Conservation (phyloP, 306 rosid genomes). For the Lathyrus sativus region DNA sequence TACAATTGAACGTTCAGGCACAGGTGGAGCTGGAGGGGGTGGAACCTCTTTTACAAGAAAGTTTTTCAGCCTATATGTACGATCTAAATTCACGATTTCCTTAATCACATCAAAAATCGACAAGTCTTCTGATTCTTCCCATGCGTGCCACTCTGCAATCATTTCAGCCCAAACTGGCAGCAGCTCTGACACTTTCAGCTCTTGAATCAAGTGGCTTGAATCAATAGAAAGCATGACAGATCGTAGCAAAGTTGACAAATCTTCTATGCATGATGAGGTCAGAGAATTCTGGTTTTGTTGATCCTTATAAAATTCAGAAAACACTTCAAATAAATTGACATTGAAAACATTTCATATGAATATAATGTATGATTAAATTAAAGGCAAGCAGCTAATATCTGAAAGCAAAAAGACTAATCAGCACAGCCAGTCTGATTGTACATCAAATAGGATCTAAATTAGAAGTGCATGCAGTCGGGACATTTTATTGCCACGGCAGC, state of each 20-base stretch:
- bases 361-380: neutral
- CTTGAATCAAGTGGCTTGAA: slow-evolving; percentile 55
- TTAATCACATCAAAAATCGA: slow-evolving; percentile 75
- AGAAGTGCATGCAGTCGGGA: slow-evolving; percentile 8
- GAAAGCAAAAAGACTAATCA: slow-evolving; percentile 15
- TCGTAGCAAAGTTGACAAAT: slow-evolving; percentile 68
- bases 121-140: slow-evolving; percentile 90
- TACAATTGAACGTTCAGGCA: slow-evolving; percentile 65
- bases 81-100: slow-evolving; percentile 65
- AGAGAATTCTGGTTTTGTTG: slow-evolving; percentile 46
- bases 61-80: slow-evolving; percentile 50
- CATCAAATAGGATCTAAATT: slow-evolving; percentile 21
- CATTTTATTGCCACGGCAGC: slow-evolving; percentile 7
- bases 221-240: slow-evolving; percentile 63
- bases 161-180: slow-evolving; percentile 75
- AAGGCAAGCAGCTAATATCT: slow-evolving; percentile 6
- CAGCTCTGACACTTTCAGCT: slow-evolving; percentile 71
- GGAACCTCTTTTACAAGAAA: slow-evolving; percentile 65
- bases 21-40: slow-evolving; percentile 82
- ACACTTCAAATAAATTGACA: slow-evolving; percentile 2
- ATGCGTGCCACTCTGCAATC: slow-evolving; percentile 84
- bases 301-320: slow-evolving; percentile 49
- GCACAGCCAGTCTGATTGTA: slow-evolving; percentile 26
- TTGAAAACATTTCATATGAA: neutral
- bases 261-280: slow-evolving; percentile 68